Evolutionary conservation across 345 rosid species (phyloP).

Genomic region (Diplotaxis tenuifolia): DNA sequence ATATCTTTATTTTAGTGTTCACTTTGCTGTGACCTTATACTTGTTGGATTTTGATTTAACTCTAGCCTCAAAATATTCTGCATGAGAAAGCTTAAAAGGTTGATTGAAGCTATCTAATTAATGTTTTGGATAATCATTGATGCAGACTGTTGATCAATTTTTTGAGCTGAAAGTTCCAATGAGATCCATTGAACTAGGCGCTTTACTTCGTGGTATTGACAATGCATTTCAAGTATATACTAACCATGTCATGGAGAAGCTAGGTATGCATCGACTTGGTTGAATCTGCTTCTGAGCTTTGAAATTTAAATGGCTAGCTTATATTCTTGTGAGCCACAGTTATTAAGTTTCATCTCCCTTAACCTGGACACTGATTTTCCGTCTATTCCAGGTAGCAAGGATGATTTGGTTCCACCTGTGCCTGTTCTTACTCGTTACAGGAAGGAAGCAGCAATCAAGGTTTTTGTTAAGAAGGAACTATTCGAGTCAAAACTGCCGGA

Average conservation of each 20-base stretch:
- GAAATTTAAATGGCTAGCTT: neutral
- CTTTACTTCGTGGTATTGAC: constrained; percentile 81
- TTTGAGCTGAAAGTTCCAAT: constrained; percentile 84
- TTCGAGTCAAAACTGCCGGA: constrained; percentile 74
- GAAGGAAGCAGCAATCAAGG: constrained; percentile 89
- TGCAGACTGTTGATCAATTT: constrained; percentile 98
- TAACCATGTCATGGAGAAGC: constrained; percentile 68
- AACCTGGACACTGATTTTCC: constrained; percentile 10
- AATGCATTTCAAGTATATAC: constrained; percentile 91
- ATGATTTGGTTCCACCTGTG: constrained; percentile 88
- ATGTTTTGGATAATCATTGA: constrained; percentile 25
- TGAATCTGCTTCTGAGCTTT: constrained; percentile 14
- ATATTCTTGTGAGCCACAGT: constrained; percentile 6
- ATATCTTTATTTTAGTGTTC: constrained; percentile 1
- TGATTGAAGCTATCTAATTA: constrained; percentile 10
- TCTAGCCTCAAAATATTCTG: neutral
- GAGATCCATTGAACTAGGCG: constrained; percentile 70
- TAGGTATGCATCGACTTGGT: constrained; percentile 52
- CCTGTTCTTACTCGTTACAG: constrained; percentile 89
- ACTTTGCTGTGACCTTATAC: neutral
- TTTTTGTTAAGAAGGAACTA: constrained; percentile 90
- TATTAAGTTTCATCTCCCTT: neutral
- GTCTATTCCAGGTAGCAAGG: constrained; percentile 68
- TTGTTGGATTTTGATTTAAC: neutral
- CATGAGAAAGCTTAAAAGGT: constrained; percentile 2